Percentiles rank a stretch among this genome's conserved stretches.
These are phyloP conservation scores for Vitis labrusca DNA, from an alignment of 164 flowering plant genomes.

Conservation along the genomic window DNA sequence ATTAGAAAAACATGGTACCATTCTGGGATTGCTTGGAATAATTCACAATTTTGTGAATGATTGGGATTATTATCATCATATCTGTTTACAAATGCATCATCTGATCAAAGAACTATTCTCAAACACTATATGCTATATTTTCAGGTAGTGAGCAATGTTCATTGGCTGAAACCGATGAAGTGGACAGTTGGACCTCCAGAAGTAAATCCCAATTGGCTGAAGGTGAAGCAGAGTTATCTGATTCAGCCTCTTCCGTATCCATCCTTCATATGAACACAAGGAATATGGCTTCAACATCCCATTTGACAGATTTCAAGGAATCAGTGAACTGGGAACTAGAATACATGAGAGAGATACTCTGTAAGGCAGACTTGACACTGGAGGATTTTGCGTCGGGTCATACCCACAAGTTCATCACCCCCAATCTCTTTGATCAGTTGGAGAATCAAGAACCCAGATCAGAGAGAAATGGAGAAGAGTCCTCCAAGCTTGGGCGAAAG, in stretches of 20 bases:
- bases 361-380: constrained; percentile 23
- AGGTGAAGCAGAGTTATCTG: constrained; percentile 26
- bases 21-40: no score
- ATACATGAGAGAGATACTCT: constrained; percentile 34
- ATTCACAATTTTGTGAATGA: background rate
- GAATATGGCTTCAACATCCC: constrained; percentile 2
- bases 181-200: constrained; percentile 9
- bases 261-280: constrained; percentile 7
- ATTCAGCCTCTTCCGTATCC: constrained; percentile 31
- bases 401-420: constrained; percentile 23
- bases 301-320: constrained; percentile 1
- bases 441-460: constrained; percentile 28
- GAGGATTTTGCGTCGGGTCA: constrained; percentile 33
- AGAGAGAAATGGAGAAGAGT: constrained; percentile 23
- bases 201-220: constrained; percentile 11
- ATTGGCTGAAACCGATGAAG: constrained; percentile 16
- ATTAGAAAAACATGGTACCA: background rate
- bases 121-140: constrained; percentile 3
- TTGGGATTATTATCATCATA: background rate
- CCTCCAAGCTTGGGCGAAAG: constrained; percentile 33
- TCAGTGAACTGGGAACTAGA: constrained; percentile 45
- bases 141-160: constrained; percentile 24
- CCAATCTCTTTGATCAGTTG: constrained; percentile 36
- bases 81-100: background rate
- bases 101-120: background rate